Evolutionary conservation across 176 grass and related monocot genomes (phyloP), one percentile per base, ranked within the genome.

Genomic region (Rhynchospora breviuscula): DNA sequence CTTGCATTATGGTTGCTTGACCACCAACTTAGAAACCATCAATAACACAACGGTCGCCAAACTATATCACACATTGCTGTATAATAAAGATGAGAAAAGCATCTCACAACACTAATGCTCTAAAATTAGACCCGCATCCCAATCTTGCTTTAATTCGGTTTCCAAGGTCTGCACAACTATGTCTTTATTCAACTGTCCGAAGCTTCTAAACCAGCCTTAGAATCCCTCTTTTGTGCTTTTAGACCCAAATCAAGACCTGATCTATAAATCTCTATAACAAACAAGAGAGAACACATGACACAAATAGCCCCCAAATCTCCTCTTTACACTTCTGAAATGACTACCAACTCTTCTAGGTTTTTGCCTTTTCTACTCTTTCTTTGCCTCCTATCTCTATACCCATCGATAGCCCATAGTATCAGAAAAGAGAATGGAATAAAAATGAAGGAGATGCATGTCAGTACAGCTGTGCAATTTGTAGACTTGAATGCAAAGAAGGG

Each of bases 161-260:
- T 81, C 59, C 79, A 49, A 81, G 33, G 59, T 7, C 29, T 62
- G 40, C 21, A 49, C 57, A 9, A 48, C 6, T 26, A 47, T 65
- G 31, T 48, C 58, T 81, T 81, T 81, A 61, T 61, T 61, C 54
- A 61, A 40, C 35, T 40, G 78, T 81, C 31, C 9, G 78, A 81
- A 81, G 57, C 78, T 63, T 81, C 78, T 62, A 81, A 81, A 81
- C 18, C 78, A 81, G 78, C 78, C 78, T 81, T 81, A 63, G 54
- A 63, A 81, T 81, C 31, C 4, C 53, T 63, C 54, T 61, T 79
- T 79, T 19, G 29, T 54, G 21, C 49, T 79, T 63, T 81, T 81
- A 63, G 79, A 81, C 59, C 5, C 79, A 81, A 81, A 81, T 19
- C 23, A 40, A 56, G 56, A 79, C 56, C 31, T 22, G 11, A 62